A percentile compares a stretch with the other conserved stretches of the same genome.
These are phyloP conservation scores for Leccinum broughii DNA, from an alignment of 768 basidiomycete species.

Conservation along the genomic window DNA sequence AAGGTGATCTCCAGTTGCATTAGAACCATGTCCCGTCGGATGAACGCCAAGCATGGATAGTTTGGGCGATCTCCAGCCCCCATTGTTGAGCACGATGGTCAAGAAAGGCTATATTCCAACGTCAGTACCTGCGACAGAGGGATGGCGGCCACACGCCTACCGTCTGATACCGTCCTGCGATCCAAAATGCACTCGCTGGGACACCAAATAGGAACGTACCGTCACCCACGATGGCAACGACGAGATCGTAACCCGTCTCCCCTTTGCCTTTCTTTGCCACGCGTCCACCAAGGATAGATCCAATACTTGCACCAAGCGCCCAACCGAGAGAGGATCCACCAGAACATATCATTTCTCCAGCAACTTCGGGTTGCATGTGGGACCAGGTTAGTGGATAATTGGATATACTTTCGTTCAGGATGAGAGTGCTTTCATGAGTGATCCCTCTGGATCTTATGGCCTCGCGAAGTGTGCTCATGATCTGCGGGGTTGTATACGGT, in stretches of 20 bases:
- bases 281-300: conserved; percentile 49
- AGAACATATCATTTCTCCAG: conserved; percentile 53
- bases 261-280: conserved; percentile 21
- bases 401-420: conserved; percentile 66
- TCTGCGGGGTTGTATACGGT: conserved; percentile 43
- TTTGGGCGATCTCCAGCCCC: conserved; percentile 68
- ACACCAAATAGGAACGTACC: conserved; percentile 69
- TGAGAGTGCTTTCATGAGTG: conserved; percentile 43
- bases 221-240: conserved; percentile 64
- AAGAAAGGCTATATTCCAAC: conserved; percentile 55
- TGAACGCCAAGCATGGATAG: conserved; percentile 66
- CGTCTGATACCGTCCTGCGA: conserved; percentile 66
- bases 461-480: conserved; percentile 49
- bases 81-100: conserved; percentile 71
- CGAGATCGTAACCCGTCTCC: conserved; percentile 47
- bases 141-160: conserved; percentile 35
- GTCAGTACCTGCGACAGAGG: neutral
- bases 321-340: conserved; percentile 72
- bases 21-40: conserved; percentile 55
- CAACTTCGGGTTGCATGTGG: conserved; percentile 52
- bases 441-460: conserved; percentile 34
- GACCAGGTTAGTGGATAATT: conserved; percentile 56
- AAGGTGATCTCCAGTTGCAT: conserved; percentile 45
- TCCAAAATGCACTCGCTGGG: conserved; percentile 70
- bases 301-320: conserved; percentile 65